Conservation (phyloP, 371 early-diverging fungal genomes). For the Parasitella parasitica region DNA sequence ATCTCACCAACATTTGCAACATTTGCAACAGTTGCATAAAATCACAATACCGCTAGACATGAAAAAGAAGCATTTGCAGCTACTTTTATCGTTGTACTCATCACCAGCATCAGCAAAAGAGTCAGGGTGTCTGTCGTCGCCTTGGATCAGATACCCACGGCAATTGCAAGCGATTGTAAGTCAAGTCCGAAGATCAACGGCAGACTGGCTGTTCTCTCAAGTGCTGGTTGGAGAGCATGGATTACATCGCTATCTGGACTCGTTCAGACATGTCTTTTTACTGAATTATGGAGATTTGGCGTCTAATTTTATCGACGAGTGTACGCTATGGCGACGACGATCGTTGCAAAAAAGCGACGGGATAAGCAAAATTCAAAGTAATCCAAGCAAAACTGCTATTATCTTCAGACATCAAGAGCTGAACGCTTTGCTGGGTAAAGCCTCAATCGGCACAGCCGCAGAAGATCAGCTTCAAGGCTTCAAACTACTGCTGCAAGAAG, state of each 20-base stretch:
- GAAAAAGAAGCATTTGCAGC: constrained; percentile 40
- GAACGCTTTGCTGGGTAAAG: constrained; percentile 56
- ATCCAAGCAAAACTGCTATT: constrained; percentile 16
- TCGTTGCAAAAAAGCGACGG: constrained; percentile 1
- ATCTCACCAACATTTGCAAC: not conserved
- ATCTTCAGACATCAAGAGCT: constrained; percentile 57
- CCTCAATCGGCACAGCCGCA: constrained; percentile 38
- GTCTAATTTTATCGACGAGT: constrained; percentile 61
- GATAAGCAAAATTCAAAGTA: not conserved
- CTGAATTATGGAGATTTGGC: constrained; percentile 72
- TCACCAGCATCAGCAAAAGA: not conserved
- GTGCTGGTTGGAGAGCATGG: constrained; percentile 66
- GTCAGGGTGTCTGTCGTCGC: not conserved
- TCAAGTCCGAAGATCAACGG: constrained; percentile 58
- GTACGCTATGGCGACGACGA: constrained; percentile 40
- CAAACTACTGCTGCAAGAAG: constrained; percentile 20
- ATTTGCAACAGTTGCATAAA: constrained; percentile 6
- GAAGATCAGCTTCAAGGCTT: constrained; percentile 33
- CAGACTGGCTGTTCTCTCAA: constrained; percentile 68
- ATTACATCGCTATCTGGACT: constrained; percentile 54
- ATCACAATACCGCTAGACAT: constrained; percentile 46
- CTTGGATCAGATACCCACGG: constrained; percentile 25
- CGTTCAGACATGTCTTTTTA: constrained; percentile 67
- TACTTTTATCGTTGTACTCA: constrained; percentile 32
- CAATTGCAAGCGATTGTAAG: constrained; percentile 38